These are phyloP conservation scores for Sporisorium graminicola DNA, from an alignment of 1,284 basidiomycete species.

Conservation along the genomic window DNA sequence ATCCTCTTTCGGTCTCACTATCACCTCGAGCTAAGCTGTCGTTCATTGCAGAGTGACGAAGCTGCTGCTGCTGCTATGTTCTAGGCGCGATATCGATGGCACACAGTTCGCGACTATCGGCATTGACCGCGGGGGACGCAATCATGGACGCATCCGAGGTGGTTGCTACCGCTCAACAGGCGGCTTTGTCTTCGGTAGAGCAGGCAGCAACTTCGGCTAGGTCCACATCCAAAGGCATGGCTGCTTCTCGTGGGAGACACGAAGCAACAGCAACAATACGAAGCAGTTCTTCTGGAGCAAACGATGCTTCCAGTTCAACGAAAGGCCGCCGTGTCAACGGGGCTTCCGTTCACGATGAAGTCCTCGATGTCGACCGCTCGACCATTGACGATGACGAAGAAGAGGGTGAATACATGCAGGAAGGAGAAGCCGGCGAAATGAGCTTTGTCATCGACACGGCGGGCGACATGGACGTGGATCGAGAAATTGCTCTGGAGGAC, in stretches of 20 bases:
- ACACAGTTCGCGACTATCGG: conserved; percentile 6
- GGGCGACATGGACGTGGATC: conserved; percentile 48
- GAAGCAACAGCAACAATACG: not conserved
- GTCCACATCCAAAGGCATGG: not conserved
- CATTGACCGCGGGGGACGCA: not conserved
- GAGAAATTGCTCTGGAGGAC: conserved; percentile 29
- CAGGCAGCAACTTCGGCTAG: not conserved
- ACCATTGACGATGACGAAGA: conserved; percentile 2
- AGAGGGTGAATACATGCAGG: conserved; percentile 6
- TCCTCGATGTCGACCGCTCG: conserved; percentile 7
- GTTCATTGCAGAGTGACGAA: not conserved
- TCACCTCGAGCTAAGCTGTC: not conserved
- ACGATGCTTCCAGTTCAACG: not conserved
- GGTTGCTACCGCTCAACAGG: conserved; percentile 19
- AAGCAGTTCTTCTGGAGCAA: not conserved
- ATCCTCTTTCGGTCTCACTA: not conserved
- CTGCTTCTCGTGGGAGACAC: not conserved
- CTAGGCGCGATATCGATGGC: not conserved
- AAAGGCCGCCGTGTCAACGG: not conserved
- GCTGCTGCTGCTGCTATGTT: not conserved
- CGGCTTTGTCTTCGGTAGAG: conserved; percentile 12
- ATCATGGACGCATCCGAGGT: conserved; percentile 22
- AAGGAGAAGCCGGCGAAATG: conserved; percentile 30
- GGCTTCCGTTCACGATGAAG: not conserved
- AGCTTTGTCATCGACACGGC: conserved; percentile 47